phyloP scores from a whole-genome alignment of 2,329 filamentous ascomycete species.

The Ilyonectria destructans region DNA sequence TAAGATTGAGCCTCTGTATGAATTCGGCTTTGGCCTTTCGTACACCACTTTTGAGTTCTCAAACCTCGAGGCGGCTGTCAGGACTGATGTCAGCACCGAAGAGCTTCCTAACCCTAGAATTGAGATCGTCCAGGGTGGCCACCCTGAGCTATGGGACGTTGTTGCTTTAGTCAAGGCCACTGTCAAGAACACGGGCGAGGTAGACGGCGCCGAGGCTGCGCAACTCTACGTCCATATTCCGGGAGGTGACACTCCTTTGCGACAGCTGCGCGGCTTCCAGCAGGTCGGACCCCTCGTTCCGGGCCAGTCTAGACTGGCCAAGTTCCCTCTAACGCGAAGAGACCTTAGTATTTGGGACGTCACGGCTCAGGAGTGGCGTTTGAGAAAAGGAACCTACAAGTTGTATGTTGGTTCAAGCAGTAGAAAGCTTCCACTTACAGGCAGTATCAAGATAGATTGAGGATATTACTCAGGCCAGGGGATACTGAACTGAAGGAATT shows the following conservation, averaged over 20 bases:
- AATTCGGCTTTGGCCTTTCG: constrained; percentile 6
- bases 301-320: constrained; percentile 57
- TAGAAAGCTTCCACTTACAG: neutral
- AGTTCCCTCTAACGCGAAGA: constrained; percentile 62
- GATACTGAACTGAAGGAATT: too few species aligned
- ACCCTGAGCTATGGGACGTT: constrained; percentile 13
- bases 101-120: neutral
- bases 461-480: too few species aligned
- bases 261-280: constrained; percentile 62
- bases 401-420: constrained; percentile 7
- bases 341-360: constrained; percentile 65
- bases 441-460: too few species aligned
- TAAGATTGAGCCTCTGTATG: constrained; percentile 7
- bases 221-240: constrained; percentile 12
- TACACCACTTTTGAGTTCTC: constrained; percentile 1
- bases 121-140: neutral
- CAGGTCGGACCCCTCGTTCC: constrained; percentile 59
- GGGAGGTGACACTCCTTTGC: neutral
- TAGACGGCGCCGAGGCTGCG: constrained; percentile 4
- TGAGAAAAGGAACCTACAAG: constrained; percentile 13
- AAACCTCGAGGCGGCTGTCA: neutral
- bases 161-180: constrained; percentile 2
- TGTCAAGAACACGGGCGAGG: constrained; percentile 5
- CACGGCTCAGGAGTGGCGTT: constrained; percentile 55
- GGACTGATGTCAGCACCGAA: too few species aligned